Base-by-base conservation (phyloP, 495 filamentous ascomycete genomes). In the Hyaloscypha finlandica region DNA sequence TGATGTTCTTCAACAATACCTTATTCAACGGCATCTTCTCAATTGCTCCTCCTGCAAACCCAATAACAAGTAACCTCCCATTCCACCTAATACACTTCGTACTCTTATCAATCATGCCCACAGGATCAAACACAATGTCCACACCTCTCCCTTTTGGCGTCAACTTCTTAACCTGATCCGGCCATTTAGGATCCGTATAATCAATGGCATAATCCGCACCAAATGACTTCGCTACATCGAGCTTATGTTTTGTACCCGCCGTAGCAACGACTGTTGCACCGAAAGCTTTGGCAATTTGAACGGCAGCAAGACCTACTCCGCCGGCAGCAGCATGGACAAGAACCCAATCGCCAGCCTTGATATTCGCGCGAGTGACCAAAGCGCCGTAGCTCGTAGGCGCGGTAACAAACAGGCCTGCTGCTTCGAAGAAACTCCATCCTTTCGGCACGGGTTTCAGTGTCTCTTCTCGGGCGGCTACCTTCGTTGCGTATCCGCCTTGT, bases 71-170 rank as follows among this genome's bases (percentile, higher is more conserved):
- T 52, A 98, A 80, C 4, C 94, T 82, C 8, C 90, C 94, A 76
- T 96, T 96, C 93, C 93, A 98, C 33, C 90, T 89, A 2, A 89
- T 89, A 79, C 94, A 97, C 78, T 94, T 96, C 68, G 92, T 85
- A 74, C 87, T 90, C 75, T 85, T 79, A 66, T 93, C 91, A 30
- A 97, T 90, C 80, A 97, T 78, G 0, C 93, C 93, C 1, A 96
- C 93, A 30, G 93, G 92, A 73, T 97, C 93, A 80, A 89, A 95
- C 11, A 96, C 92, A 52, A 96, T 90, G 79, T 97, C 92, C 8
- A 94, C 92, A 0, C 93, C 93, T 61, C 83, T 82, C 3, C 85
- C 84, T 57, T 86, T 85, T 0, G 90, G 90, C 25, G 85, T 90
- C 56, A 97, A 77, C 72, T 85, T 85, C 80, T 90, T 90, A 35